These are phyloP conservation scores for Erucastrum elatum DNA, from an alignment of 345 rosid genomes.

Conservation along the genomic window DNA sequence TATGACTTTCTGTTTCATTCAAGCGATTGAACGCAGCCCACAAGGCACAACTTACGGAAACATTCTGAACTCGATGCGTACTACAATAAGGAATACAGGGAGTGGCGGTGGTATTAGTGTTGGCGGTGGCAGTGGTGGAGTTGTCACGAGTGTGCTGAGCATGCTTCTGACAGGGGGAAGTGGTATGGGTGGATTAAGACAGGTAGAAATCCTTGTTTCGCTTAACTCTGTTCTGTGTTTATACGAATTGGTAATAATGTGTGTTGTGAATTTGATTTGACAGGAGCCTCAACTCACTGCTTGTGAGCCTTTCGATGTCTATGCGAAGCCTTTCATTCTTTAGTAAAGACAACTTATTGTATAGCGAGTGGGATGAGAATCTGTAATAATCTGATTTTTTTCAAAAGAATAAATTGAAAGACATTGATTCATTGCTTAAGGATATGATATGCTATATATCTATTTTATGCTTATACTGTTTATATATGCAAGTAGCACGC, in stretches of 20 bases:
- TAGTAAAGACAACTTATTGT: constrained; percentile 39
- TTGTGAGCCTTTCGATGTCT: constrained; percentile 72
- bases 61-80: constrained; percentile 70
- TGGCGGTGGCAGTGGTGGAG: constrained; percentile 60
- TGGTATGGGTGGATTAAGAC: constrained; percentile 55
- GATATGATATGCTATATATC: not conserved
- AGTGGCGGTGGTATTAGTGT: constrained; percentile 30
- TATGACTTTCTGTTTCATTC: constrained; percentile 87
- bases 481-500: not conserved
- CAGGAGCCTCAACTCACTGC: constrained; percentile 89
- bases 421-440: not conserved
- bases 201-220: constrained; percentile 46
- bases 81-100: constrained; percentile 58
- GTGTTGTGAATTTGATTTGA: constrained; percentile 1
- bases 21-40: constrained; percentile 70
- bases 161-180: constrained; percentile 80
- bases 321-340: constrained; percentile 62
- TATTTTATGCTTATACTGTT: not conserved
- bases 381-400: not conserved
- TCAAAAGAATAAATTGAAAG: not conserved
- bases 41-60: constrained; percentile 70
- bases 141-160: constrained; percentile 62
- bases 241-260: constrained; percentile 1
- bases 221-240: not conserved
- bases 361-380: constrained; percentile 23